Conservation (phyloP, 805 yeast species). For the Candida parachauliodes region DNA sequence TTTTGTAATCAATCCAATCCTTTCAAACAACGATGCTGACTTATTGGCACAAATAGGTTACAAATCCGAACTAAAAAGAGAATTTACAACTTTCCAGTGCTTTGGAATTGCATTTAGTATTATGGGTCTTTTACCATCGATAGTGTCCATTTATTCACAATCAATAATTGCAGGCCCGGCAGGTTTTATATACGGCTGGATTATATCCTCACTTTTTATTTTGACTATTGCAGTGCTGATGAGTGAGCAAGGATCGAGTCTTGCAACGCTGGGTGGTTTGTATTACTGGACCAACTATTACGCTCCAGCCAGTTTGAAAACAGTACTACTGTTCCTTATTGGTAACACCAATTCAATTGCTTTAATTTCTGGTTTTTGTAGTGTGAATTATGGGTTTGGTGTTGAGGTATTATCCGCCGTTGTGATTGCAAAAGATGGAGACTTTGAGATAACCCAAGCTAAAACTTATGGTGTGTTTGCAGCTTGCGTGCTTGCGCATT, state of each 20-base stretch:
- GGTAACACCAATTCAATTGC: constrained; percentile 30
- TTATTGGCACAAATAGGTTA: constrained; percentile 33
- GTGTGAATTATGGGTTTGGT: constrained; percentile 30
- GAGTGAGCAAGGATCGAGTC: constrained; percentile 23
- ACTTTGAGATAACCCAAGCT: constrained; percentile 23
- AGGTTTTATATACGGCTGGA: constrained; percentile 31
- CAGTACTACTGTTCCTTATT: constrained; percentile 21
- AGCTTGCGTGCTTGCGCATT: constrained; percentile 24
- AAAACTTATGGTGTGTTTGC: constrained; percentile 29
- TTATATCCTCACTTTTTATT: constrained; percentile 22
- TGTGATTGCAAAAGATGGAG: constrained; percentile 26
- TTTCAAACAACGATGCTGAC: constrained; percentile 19
- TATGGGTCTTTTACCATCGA: constrained; percentile 32
- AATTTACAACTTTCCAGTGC: constrained; percentile 26
- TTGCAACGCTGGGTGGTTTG: constrained; percentile 31
- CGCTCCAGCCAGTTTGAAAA: constrained; percentile 22
- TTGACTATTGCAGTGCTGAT: constrained; percentile 26
- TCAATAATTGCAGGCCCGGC: constrained; percentile 29
- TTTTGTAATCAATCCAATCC: constrained; percentile 21
- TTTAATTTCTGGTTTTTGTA: constrained; percentile 27
- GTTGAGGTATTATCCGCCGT: constrained; percentile 24
- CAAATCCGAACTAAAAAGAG: constrained; percentile 28
- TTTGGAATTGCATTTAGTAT: constrained; percentile 34
- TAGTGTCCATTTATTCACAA: constrained; percentile 21
- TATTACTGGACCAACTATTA: constrained; percentile 35